These are phyloP conservation scores for Hymenoscyphus fraxineus DNA, from an alignment of 2,329 filamentous ascomycete species.

Conservation along the genomic window DNA sequence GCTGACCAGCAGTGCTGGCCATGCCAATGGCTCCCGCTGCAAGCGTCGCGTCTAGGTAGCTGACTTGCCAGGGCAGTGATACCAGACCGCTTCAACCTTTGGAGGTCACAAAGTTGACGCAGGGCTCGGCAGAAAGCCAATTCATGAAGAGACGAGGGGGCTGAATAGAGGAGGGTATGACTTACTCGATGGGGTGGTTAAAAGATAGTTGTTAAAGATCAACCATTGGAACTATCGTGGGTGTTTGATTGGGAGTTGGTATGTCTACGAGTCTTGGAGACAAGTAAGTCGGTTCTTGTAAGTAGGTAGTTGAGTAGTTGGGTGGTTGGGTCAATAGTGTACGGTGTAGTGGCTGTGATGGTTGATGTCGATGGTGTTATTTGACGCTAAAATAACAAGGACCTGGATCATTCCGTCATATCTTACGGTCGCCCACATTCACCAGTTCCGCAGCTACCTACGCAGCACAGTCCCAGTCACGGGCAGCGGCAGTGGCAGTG, in stretches of 20 bases:
- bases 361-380: neutral
- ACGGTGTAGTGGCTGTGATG: too few species aligned
- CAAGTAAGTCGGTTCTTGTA: neutral
- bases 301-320: neutral
- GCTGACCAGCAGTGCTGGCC: conserved; percentile 14
- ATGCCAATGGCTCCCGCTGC: conserved; percentile 17
- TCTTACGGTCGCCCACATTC: neutral
- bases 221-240: conserved; percentile 27
- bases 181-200: conserved; percentile 11
- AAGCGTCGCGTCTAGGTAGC: neutral
- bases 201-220: conserved; percentile 19
- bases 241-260: conserved; percentile 4
- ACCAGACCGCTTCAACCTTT: conserved; percentile 16
- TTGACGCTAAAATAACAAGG: neutral
- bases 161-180: conserved; percentile 11
- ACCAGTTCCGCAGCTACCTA: conserved; percentile 2
- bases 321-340: neutral
- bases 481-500: too few species aligned
- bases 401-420: neutral
- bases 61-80: conserved; percentile 3
- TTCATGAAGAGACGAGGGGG: conserved; percentile 8
- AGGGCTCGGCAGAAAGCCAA: neutral
- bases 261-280: neutral
- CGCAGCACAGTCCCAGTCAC: too few species aligned
- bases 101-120: conserved; percentile 7